Conservation (phyloP, 352 stramenopile species). For the Aphanomyces invadans region DNA sequence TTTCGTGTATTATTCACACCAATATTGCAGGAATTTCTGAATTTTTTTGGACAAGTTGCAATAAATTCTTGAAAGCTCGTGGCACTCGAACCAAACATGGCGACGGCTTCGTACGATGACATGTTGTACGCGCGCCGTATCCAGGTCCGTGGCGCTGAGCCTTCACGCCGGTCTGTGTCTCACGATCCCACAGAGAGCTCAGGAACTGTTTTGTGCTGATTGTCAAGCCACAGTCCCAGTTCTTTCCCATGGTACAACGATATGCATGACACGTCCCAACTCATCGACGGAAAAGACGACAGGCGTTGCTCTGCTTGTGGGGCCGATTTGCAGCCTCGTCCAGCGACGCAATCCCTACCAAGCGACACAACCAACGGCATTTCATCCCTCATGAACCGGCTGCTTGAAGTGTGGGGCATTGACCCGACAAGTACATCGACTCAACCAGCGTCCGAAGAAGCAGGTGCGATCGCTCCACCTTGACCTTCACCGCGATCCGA, state of each 20-base stretch:
- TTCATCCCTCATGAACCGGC: conserved; percentile 8
- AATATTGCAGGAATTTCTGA: too few relatives aligned
- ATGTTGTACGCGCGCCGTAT: not conserved
- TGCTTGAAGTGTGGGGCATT: conserved; percentile 13
- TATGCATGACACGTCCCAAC: not conserved
- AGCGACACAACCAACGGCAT: not conserved
- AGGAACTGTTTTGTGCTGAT: conserved; percentile 8
- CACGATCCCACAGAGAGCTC: not conserved
- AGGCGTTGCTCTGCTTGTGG: conserved; percentile 1
- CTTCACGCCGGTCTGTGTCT: not conserved
- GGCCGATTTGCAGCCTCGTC: not conserved
- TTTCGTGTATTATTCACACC: too few relatives aligned
- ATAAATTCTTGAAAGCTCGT: not conserved
- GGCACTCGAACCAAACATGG: not conserved
- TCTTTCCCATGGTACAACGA: conserved; percentile 7
- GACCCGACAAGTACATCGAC: not conserved
- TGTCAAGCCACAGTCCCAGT: not conserved
- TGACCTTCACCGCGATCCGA: not conserved
- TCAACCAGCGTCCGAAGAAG: conserved; percentile 44
- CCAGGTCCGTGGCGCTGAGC: not conserved
- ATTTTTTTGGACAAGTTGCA: not conserved
- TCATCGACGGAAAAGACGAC: not conserved
- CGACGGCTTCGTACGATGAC: not conserved
- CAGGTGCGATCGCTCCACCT: conserved; percentile 29
- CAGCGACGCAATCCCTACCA: not conserved